Base-by-base conservation (phyloP, 352 stramenopile species). In the Phytophthora cactorum region DNA sequence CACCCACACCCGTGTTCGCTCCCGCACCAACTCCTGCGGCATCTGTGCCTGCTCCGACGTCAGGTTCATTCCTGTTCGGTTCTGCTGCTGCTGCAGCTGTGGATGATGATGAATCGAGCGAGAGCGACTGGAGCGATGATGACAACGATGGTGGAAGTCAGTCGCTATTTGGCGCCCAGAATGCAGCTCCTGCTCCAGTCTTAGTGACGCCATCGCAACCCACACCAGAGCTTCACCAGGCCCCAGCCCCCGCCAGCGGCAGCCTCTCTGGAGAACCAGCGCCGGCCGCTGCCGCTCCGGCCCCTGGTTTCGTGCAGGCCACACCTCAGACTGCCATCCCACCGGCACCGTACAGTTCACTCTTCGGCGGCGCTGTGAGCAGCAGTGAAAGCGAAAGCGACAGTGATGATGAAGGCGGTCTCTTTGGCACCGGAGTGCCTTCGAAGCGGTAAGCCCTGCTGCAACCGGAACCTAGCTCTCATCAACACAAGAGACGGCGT, bases 391-490 rank as follows among this genome's bases (percentile, higher is more conserved):
- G 75, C 50, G 79, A 84, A 61, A 84, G 81, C 51, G 87, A 95
- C 68, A 92, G 82, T 52, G 87, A 95, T 34, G 86, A 92, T 52
- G 82, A 88, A 74, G 81, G 82, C 27, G 84, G 86, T 4, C 75
- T 96, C 29, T 94, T 96, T 68, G 86, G 86, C 63, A 92, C 85
- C 3, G 81, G 85, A 9, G 65, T 92, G n/a, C 84, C 83, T 5
- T 91, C 71, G 22, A 82, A 81, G 66, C 79, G 85, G 69, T 91
- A 88, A 79, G 55, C n/a, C 25, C 28, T 14, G 41, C 27, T 68
- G 31, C 45, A 52, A 65, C 61, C 46, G 28, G 51, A 22, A 63
- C 45, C 34, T 62, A 27, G 25, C 49, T 59, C 54, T 57, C 43
- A 66, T 68, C 11, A 66, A 59, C 47, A 63, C 39, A 43, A 46